Evolutionary conservation across 164 flowering plant genomes (phyloP), one percentile per base, ranked within the genome.

Genomic region (Vitis rupestris): DNA sequence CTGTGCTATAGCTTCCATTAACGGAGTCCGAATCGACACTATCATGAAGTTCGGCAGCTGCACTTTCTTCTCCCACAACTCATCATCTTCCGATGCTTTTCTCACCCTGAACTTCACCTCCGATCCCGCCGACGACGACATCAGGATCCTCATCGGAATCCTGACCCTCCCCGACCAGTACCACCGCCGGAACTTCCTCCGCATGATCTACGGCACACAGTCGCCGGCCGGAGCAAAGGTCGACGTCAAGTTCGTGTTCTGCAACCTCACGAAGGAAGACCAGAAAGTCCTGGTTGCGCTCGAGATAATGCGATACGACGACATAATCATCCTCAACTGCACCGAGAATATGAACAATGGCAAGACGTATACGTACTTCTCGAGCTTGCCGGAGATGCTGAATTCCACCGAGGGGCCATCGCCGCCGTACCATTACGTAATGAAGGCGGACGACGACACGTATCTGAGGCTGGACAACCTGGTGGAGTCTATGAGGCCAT

Each of bases 181-280:
- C 81, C 75, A 80, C 0, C 86, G 89, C 17, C 89, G 98, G 13
- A 83, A 90, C 72, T 83, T 92, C 70, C 87, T 92, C 52, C 90
- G 98, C 9, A 74, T 88, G 16, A 67, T 94, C 27, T 92, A 92
- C 72, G 95, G 94, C 14, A 84, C 84, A 0, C 97, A 92, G 59
- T 62, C 75, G 0, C 74, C 83, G 6, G 53, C 47, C 0, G 85
- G 83, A 0, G 88, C 82, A 8, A 71, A 74, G 65, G 75, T 90
- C 2, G 97, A 92, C 64, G 78, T 92, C 44, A 90, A 84, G 77
- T 94, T 94, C 55, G 90, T 94, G 16, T 87, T 94, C 63, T 94
- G 99, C 75, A 92, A 89, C 66, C 80, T 92, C 7, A 92, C 92
- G 3, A 90, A 88, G 59, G 92, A 88, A 29, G 97, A 94, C 27